A percentile compares a stretch with the other conserved stretches of the same genome.
Conservation (phyloP, 495 filamentous ascomycete genomes). For the Xylaria flabelliformis region DNA sequence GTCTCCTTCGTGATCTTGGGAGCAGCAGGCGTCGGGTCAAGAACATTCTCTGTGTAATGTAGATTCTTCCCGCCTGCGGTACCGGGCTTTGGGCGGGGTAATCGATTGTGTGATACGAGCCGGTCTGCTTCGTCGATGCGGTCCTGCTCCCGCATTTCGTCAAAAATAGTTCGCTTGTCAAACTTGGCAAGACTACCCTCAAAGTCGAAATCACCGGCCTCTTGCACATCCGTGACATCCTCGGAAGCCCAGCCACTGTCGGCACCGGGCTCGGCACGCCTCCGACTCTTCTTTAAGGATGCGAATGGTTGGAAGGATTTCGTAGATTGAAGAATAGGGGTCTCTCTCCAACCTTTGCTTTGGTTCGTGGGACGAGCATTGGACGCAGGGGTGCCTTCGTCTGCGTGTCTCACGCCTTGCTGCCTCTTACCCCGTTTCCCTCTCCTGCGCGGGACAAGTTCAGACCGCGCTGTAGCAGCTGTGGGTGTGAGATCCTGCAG, state of each 20-base stretch:
- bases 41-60: slow-evolving; percentile 89
- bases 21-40: slow-evolving; percentile 60
- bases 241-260: slow-evolving; percentile 95
- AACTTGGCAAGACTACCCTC: slow-evolving; percentile 86
- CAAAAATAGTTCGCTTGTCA: slow-evolving; percentile 88
- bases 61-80: slow-evolving; percentile 88
- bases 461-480: slow-evolving; percentile 18
- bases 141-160: slow-evolving; percentile 85
- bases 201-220: slow-evolving; percentile 93
- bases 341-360: slow-evolving; percentile 81
- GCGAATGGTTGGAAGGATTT: slow-evolving; percentile 63
- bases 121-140: slow-evolving; percentile 86
- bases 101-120: slow-evolving; percentile 85
- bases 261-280: slow-evolving; percentile 59
- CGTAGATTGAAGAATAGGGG: slow-evolving; percentile 72
- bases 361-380: slow-evolving; percentile 41
- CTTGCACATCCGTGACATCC: slow-evolving; percentile 96
- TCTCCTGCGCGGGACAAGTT: slow-evolving; percentile 34
- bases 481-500: slow-evolving; percentile 22
- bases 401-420: slow-evolving; percentile 31
- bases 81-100: slow-evolving; percentile 71
- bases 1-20: slow-evolving; percentile 49
- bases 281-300: slow-evolving; percentile 60
- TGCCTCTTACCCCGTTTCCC: slow-evolving; percentile 45
- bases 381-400: slow-evolving; percentile 26